phyloP scores from a whole-genome alignment of 202 grass and related monocot species.

The Cymbopogon flexuosus region DNA sequence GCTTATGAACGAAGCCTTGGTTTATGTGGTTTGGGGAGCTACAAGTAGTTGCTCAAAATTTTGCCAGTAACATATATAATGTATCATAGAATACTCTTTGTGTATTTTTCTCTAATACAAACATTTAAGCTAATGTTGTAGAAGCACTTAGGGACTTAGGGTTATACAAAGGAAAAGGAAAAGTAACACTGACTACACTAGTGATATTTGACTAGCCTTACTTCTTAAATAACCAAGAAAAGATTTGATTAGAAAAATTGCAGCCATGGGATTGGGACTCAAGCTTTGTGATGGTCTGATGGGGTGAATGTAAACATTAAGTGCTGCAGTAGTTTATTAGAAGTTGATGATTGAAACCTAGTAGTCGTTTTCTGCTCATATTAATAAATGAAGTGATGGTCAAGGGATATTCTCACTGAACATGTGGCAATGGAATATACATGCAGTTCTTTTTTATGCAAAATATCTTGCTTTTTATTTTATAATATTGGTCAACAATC shows the following conservation, averaged over 20 bases:
- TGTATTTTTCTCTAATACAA: background rate
- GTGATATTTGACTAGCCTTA: background rate
- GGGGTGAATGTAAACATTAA: background rate
- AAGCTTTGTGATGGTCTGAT: background rate
- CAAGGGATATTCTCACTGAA: background rate
- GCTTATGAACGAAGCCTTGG: background rate
- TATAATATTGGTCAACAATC: background rate
- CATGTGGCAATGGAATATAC: background rate
- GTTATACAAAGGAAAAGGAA: background rate
- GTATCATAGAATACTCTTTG: background rate
- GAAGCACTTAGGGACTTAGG: background rate
- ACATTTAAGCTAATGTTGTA: constrained; percentile 26
- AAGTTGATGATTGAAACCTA: constrained; percentile 13
- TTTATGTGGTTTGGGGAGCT: background rate
- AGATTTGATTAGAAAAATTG: constrained; percentile 4
- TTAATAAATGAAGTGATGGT: constrained; percentile 7
- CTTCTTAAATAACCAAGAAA: background rate
- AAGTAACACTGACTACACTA: background rate
- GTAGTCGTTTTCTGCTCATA: constrained; percentile 8
- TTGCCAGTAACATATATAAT: background rate
- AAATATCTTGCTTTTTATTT: background rate
- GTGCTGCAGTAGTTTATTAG: constrained; percentile 13
- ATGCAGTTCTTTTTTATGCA: background rate
- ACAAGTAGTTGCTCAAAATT: constrained; percentile 2
- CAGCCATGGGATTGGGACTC: background rate